Conservation (phyloP, 2,329 filamentous ascomycete species). For the Pseudogymnoascus sp. region DNA sequence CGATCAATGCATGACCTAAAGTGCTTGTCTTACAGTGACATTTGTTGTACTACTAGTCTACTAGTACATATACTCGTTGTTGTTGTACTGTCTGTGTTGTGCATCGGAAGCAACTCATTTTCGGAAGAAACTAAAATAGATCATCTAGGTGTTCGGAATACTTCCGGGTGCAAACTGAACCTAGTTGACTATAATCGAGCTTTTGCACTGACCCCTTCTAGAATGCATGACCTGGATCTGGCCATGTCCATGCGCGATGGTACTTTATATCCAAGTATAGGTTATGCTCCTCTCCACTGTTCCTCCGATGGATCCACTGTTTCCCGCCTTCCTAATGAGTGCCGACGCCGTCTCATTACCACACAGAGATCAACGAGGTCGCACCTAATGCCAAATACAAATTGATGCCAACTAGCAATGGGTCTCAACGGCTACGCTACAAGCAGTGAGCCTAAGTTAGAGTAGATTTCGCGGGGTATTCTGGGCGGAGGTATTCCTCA, state of each 20-base stretch:
- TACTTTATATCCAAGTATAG: not conserved
- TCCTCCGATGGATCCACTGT: not conserved
- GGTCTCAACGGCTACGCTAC: not conserved
- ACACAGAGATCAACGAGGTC: not conserved
- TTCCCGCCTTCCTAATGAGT: not conserved
- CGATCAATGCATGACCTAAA: not conserved
- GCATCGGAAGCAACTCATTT: not conserved
- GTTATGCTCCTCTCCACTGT: not conserved
- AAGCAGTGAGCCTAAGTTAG: not conserved
- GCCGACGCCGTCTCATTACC: not conserved
- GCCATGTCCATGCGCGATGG: not conserved
- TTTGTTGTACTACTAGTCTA: not conserved
- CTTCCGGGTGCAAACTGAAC: not conserved
- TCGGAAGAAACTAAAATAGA: not conserved
- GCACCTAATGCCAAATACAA: not conserved
- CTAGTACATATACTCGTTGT: not conserved
- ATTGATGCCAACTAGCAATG: not conserved
- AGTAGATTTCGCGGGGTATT: not conserved
- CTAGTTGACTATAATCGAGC: not conserved
- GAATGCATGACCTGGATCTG: not conserved
- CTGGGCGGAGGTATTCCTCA: not conserved
- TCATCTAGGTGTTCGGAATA: not conserved
- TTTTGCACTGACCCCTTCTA: not conserved
- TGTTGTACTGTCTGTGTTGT: not conserved
- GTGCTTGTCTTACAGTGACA: constrained; percentile 1